Conservation (phyloP, 2,329 filamentous ascomycete genomes). For the Fusarium veterinarium region DNA sequence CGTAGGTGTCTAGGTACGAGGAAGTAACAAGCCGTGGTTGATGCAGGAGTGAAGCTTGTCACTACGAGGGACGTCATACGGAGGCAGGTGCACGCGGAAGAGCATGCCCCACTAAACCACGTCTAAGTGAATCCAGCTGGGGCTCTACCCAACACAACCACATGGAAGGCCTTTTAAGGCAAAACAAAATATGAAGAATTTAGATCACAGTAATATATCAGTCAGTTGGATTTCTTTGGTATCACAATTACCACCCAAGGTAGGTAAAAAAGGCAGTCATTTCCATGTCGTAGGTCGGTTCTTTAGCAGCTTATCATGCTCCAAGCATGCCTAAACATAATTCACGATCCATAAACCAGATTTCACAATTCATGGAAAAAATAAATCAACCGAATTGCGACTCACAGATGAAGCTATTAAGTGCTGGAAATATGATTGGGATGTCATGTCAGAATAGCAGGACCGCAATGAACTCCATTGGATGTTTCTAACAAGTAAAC, state of each 20-base stretch:
- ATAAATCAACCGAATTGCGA: neutral
- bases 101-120: constrained; percentile 13
- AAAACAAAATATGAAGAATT: neutral
- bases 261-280: neutral
- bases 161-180: neutral
- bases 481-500: neutral
- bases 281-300: neutral
- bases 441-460: neutral
- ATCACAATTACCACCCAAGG: neutral
- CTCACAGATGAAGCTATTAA: neutral
- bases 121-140: neutral
- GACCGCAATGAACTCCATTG: neutral
- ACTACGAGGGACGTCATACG: constrained; percentile 30
- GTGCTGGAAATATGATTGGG: too few species aligned
- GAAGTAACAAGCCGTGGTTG: neutral
- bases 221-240: neutral
- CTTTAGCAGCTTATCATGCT: neutral
- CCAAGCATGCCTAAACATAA: neutral
- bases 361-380: neutral
- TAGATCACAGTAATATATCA: neutral
- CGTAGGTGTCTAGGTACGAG: neutral
- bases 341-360: neutral
- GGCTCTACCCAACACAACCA: neutral
- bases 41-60: constrained; percentile 19
- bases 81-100: constrained; percentile 10